Percentiles rank a stretch among this genome's conserved stretches.
Evolutionary conservation across 116 monocot species (phyloP).

Genomic region (Trichopus zeylanicus): DNA sequence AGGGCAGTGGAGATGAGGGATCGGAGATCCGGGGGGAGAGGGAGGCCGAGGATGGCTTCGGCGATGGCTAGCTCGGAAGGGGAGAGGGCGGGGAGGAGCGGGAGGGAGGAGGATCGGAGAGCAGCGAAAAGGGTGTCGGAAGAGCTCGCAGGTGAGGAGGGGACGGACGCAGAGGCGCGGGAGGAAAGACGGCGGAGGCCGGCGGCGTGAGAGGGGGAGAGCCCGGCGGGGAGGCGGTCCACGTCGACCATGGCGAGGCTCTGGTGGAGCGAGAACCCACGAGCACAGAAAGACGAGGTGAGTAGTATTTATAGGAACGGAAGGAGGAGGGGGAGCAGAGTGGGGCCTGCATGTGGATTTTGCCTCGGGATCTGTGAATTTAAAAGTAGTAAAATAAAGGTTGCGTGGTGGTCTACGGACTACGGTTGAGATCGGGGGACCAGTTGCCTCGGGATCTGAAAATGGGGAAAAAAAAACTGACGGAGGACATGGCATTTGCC

Average conservation of each 20-base stretch:
- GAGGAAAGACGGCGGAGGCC: not conserved
- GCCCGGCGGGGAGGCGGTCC: not conserved
- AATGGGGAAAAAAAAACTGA: too few relatives aligned
- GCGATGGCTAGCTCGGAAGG: not conserved
- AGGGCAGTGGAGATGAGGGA: conserved; percentile 1
- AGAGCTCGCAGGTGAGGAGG: not conserved
- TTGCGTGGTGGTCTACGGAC: too few relatives aligned
- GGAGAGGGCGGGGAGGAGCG: not conserved
- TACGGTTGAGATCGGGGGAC: too few relatives aligned
- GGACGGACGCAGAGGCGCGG: not conserved
- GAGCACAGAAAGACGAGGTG: not conserved
- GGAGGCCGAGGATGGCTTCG: not conserved
- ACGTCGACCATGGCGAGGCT: not conserved
- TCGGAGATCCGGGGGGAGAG: conserved; percentile 2
- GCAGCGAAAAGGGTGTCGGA: not conserved
- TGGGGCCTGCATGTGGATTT: not conserved
- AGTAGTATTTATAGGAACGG: not conserved
- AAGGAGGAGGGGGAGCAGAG: not conserved
- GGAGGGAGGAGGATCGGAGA: not conserved
- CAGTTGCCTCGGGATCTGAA: too few relatives aligned
- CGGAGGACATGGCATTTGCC: too few relatives aligned
- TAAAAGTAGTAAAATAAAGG: too few relatives aligned
- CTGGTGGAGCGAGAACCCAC: too few relatives aligned
- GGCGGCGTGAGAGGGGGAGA: not conserved
- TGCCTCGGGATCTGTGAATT: not conserved